Conservation (phyloP, 1,284 basidiomycete genomes). For the Athelia psychrophila region DNA sequence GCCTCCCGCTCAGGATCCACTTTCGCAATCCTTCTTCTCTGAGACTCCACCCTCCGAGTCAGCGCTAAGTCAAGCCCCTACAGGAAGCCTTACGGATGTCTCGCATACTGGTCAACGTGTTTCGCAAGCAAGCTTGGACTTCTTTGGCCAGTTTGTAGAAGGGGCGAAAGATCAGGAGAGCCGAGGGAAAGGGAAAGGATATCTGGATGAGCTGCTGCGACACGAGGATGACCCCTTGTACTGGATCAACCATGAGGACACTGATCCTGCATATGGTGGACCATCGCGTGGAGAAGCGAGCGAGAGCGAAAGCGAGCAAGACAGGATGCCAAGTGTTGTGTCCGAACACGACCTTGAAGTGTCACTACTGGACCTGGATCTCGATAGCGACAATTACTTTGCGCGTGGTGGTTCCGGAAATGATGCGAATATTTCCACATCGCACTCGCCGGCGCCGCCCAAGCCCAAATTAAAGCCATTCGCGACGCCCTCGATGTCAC, state of each 20-base stretch:
- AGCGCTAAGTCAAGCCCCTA: not conserved
- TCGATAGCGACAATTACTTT: not conserved
- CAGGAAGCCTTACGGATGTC: not conserved
- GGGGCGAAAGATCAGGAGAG: slow-evolving; percentile 50
- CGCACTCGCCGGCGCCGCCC: not conserved
- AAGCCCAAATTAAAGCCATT: not conserved
- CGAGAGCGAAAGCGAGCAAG: not conserved
- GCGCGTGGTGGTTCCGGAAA: not conserved
- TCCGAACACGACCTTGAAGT: not conserved
- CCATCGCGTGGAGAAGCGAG: slow-evolving; percentile 1
- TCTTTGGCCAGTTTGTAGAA: slow-evolving; percentile 58
- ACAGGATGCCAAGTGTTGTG: not conserved
- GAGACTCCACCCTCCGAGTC: not conserved
- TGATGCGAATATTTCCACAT: not conserved
- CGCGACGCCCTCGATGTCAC: not conserved
- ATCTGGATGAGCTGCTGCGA: slow-evolving; percentile 57
- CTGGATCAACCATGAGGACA: slow-evolving; percentile 33
- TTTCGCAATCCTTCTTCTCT: slow-evolving; percentile 20
- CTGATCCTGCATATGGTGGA: not conserved
- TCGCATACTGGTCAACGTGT: not conserved
- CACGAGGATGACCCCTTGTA: slow-evolving; percentile 69
- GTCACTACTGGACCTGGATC: not conserved
- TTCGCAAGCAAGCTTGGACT: slow-evolving; percentile 32
- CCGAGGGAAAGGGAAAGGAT: slow-evolving; percentile 3
- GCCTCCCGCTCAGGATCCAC: slow-evolving; percentile 54